Evolutionary conservation across 768 basidiomycete species (phyloP), one percentile per base, ranked within the genome.

Genomic region (Crucibulum laeve): DNA sequence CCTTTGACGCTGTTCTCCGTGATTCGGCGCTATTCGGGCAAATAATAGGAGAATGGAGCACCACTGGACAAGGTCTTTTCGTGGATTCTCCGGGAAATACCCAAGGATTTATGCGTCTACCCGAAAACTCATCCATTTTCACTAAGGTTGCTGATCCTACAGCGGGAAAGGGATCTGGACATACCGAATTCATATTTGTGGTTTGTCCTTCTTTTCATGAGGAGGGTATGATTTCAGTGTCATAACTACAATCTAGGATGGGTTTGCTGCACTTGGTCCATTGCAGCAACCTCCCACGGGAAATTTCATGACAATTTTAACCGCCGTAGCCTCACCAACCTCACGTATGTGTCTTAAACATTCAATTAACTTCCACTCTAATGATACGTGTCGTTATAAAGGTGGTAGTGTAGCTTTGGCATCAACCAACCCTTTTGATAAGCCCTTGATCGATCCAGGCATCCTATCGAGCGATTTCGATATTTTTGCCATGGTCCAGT

Each of bases 321-420:
- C 55, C 2, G 51, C 49, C 15, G 51, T 66, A 19, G 54, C 63
- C 7, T 57, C 61, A 6, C 65, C 68, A 2, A 47, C 55, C 13
- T 61, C 64, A 19, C 60, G 64, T 42, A 22, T 2, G 41, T 40
- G 24, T 8, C 15, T 19, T 21, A n/a, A n/a, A 8, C 39, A 28
- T 8, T 23, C 10, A 38, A 14, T 28, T 26, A 2, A 4, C 2
- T 35, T 21, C 33, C 2, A 30, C 15, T 13, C 21, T 5, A 4
- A n/a, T 30, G 35, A 19, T 15, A 2, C 17, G 26, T 3, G 4
- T 21, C 24, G 11, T 25, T 25, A 23, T 14, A 4, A 25, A 58
- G 59, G 57, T 25, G 62, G 62, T 4, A 52, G 55, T 6, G 46
- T 62, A 17, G 53, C 52, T 10, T 44, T 65, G n/a, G 59, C 56